Evolutionary conservation across 176 grass and related monocot species (phyloP).

Genomic region (Aegilops speltoides): DNA sequence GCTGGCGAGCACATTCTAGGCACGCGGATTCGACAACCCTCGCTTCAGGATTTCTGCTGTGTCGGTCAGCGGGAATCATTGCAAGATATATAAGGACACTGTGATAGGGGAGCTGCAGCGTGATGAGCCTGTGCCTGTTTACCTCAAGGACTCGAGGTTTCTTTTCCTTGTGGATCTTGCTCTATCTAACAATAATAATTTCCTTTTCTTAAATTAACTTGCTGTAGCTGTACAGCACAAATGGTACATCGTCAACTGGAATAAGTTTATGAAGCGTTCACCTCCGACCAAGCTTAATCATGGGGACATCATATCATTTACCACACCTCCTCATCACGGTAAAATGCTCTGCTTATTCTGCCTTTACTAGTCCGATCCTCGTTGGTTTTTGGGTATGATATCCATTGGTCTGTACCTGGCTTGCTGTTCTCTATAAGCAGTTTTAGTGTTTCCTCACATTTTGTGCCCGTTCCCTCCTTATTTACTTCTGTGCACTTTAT

Average conservation of each 20-base stretch:
- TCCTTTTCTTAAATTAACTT: conserved; percentile 30
- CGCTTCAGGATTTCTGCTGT: conserved; percentile 51
- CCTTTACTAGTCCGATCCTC: neutral
- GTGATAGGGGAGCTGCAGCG: conserved; percentile 39
- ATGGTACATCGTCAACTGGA: conserved; percentile 91
- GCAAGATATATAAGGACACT: conserved; percentile 74
- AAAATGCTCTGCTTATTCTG: neutral
- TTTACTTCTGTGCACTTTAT: neutral
- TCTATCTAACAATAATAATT: neutral
- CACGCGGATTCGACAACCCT: conserved; percentile 37
- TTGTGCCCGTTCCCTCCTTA: neutral
- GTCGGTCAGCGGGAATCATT: conserved; percentile 66
- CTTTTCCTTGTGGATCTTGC: conserved; percentile 24
- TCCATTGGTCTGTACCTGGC: neutral
- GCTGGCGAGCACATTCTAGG: conserved; percentile 73
- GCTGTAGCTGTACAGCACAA: conserved; percentile 60
- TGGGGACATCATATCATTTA: conserved; percentile 82
- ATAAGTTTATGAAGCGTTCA: conserved; percentile 53
- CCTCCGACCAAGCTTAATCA: conserved; percentile 66
- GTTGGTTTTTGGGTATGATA: neutral
- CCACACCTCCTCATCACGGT: conserved; percentile 60
- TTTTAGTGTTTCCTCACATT: neutral
- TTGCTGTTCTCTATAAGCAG: neutral
- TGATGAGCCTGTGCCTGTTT: conserved; percentile 43
- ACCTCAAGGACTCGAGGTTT: conserved; percentile 88